Conservation (phyloP, 371 early-diverging fungal genomes). For the Mucor saturninus region DNA sequence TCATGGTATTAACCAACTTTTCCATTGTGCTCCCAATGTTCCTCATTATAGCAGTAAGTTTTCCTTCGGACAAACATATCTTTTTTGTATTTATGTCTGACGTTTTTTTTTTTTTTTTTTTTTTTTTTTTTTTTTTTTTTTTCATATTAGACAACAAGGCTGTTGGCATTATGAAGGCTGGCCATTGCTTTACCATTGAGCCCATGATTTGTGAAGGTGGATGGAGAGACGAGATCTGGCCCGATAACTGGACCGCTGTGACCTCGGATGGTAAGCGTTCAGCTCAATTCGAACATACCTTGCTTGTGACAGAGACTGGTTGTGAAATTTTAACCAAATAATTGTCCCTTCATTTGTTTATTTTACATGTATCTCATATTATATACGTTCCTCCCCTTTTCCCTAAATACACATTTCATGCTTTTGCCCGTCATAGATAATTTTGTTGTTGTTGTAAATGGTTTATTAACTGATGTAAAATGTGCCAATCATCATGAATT, state of each 20-base stretch:
- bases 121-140: not conserved
- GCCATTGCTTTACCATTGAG: conserved; percentile 97
- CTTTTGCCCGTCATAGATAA: too few species aligned
- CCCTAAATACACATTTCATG: too few species aligned
- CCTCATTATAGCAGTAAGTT: conserved; percentile 92
- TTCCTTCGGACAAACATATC: not conserved
- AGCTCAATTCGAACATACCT: conserved; percentile 99
- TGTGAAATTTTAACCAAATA: conserved; percentile 86
- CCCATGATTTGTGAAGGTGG: conserved; percentile 95
- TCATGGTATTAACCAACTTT: conserved; percentile 90
- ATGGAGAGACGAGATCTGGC: conserved; percentile 71
- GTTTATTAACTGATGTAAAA: too few species aligned
- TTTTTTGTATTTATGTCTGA: too few species aligned
- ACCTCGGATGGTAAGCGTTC: conserved; percentile 94
- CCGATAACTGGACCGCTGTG: conserved; percentile 92
- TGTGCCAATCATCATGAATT: too few species aligned
- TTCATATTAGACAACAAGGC: conserved; percentile 80
- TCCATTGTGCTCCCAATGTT: conserved; percentile 90
- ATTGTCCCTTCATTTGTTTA: not conserved
- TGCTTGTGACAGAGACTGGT: conserved; percentile 93
- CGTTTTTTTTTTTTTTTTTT: too few species aligned
- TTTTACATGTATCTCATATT: not conserved
- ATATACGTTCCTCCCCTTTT: too few species aligned
- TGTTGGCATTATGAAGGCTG: conserved; percentile 90
- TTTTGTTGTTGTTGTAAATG: too few species aligned